phyloP scores from a whole-genome alignment of 768 basidiomycete species.

The Russula foetens region DNA sequence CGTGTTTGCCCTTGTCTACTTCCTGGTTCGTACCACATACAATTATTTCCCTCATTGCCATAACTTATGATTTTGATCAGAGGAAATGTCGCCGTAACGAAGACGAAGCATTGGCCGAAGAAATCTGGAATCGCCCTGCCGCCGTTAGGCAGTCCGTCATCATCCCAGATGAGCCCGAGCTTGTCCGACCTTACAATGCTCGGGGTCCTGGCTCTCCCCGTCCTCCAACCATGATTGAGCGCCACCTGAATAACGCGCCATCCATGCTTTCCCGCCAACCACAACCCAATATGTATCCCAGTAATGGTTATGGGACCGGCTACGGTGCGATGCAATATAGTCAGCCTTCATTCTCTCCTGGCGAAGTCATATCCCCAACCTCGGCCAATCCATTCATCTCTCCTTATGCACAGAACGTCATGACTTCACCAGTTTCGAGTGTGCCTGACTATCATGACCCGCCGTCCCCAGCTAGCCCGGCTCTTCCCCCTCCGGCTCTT shows the following conservation, averaged over 20 bases:
- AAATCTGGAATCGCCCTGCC: slow-evolving; percentile 43
- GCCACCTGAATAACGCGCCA: slow-evolving; percentile 30
- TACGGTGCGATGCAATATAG: slow-evolving; percentile 25
- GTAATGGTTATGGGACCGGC: slow-evolving; percentile 4
- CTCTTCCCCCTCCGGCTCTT: slow-evolving; percentile 8
- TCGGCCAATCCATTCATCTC: slow-evolving; percentile 34
- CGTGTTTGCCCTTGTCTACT: slow-evolving; percentile 28
- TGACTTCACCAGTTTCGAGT: slow-evolving; percentile 28
- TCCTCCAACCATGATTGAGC: slow-evolving; percentile 60
- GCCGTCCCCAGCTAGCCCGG: background rate
- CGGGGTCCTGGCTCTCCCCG: slow-evolving; percentile 40
- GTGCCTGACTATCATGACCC: slow-evolving; percentile 15
- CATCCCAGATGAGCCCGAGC: slow-evolving; percentile 32
- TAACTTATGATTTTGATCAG: slow-evolving; percentile 4
- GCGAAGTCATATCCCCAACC: slow-evolving; percentile 22
- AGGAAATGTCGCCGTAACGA: slow-evolving; percentile 24
- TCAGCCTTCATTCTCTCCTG: slow-evolving; percentile 23
- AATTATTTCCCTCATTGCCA: background rate
- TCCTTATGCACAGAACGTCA: slow-evolving; percentile 33
- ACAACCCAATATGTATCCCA: slow-evolving; percentile 14
- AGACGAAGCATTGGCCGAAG: slow-evolving; percentile 28
- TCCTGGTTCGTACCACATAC: slow-evolving; percentile 27
- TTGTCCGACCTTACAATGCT: slow-evolving; percentile 30
- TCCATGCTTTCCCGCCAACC: slow-evolving; percentile 13
- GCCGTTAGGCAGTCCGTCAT: slow-evolving; percentile 62